Evolutionary conservation across 1,284 basidiomycete genomes (phyloP), one percentile per base, ranked within the genome.

Genomic region (Athelia psychrophila): DNA sequence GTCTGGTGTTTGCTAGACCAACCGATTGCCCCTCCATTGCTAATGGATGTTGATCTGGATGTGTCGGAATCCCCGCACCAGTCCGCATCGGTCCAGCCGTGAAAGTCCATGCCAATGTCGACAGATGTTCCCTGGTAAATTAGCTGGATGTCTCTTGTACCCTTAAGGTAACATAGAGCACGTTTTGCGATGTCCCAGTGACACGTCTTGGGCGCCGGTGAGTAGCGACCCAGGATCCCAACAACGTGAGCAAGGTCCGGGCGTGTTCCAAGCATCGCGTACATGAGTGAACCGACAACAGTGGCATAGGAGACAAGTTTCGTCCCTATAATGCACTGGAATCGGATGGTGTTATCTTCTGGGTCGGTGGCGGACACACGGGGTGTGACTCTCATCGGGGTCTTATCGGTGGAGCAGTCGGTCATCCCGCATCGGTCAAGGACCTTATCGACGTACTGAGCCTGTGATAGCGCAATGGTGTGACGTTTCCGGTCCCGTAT

Each of bases 1-100:
- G 51, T 44, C 54, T 73, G 70, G 44, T 61, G 62, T 35, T 65
- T 61, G 2, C 64, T 59, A 8, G 45, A 40, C 69, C 67, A 69
- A 10, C 58, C 52, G 38, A 70, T 52, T 6, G 61, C 58, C 6
- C 64, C 66, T 40, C 56, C 58, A 24, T 58, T 60, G 15, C 66
- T 50, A 3, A 62, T 51, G 52, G 61, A 65, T 32, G 58, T 61
- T 2, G 64, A 65, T 8, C 46, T 51, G 15, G 42, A 51, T 22
- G 58, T 57, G 50, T 58, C 55, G 4, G 44, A 19, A 42, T 59
- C 48, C 2, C 54, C 51, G 8, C 30, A 50, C 56, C 60, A 59
- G 49, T 65, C 60, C 3, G 61, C 60, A 44, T 67, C 64, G 1
- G 56, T 50, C 38, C 56, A 66, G 0, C 58, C 60, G n/a, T 54